phyloP scores from a whole-genome alignment of 2,329 filamentous ascomycete species.

The Beauveria bassiana region DNA sequence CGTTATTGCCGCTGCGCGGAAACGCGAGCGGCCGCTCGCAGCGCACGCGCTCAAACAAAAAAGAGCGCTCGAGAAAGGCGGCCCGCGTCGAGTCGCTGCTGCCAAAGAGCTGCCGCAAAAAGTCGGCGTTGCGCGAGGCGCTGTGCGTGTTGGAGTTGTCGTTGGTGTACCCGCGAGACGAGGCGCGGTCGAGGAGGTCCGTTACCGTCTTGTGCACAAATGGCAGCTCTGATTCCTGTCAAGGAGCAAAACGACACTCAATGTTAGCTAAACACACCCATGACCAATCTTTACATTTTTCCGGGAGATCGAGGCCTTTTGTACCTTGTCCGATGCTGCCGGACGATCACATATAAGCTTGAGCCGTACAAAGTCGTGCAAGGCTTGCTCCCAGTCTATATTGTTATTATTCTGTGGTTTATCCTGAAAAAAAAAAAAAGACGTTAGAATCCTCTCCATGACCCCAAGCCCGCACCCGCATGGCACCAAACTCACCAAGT shows the following conservation, averaged over 20 bases:
- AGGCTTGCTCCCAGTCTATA: conserved; percentile 34
- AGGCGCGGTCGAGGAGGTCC: conserved; percentile 37
- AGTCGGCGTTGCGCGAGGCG: conserved; percentile 38
- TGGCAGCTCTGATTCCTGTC: conserved; percentile 34
- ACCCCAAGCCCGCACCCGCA: no score
- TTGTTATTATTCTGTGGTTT: conserved; percentile 25
- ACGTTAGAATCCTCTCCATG: background rate
- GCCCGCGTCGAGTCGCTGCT: conserved; percentile 40
- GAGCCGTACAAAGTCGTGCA: conserved; percentile 38
- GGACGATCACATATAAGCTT: conserved; percentile 32
- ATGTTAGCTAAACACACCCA: background rate
- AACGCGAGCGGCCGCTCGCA: conserved; percentile 22
- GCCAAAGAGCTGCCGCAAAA: conserved; percentile 39
- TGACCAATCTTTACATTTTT: background rate
- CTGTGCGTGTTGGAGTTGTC: conserved; percentile 28
- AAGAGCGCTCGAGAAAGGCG: conserved; percentile 57
- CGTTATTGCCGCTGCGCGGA: conserved; percentile 22
- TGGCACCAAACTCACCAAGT: conserved; percentile 36
- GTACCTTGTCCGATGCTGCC: conserved; percentile 32
- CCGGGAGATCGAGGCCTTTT: background rate
- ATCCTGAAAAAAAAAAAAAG: conserved; percentile 19
- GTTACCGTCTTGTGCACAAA: conserved; percentile 41
- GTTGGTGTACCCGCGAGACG: conserved; percentile 24
- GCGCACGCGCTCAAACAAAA: conserved; percentile 52
- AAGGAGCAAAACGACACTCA: background rate